A percentile compares a stretch with the other conserved stretches of the same genome.
Evolutionary conservation across 2,329 filamentous ascomycete genomes (phyloP).

Genomic region (Cercospora zeae-maydis): DNA sequence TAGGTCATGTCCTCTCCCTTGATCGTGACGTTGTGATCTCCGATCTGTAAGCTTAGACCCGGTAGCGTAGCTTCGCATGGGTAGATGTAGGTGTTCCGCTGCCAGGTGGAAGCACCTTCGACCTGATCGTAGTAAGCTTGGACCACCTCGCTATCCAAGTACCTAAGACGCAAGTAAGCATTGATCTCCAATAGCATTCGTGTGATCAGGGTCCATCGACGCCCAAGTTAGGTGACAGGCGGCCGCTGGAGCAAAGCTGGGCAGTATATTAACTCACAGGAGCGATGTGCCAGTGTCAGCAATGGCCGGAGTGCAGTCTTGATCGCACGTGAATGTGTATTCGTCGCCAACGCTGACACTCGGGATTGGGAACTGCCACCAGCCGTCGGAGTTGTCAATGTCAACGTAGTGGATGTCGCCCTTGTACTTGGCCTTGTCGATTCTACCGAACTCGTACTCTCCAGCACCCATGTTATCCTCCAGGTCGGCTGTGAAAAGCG

Average conservation of each 20-base stretch:
- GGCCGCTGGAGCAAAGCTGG: background rate
- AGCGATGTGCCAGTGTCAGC: constrained; percentile 60
- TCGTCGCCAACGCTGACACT: constrained; percentile 53
- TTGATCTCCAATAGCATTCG: background rate
- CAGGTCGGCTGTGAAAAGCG: constrained; percentile 69
- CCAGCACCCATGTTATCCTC: constrained; percentile 53
- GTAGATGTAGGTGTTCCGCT: constrained; percentile 45
- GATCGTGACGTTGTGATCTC: constrained; percentile 43
- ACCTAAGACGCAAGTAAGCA: constrained; percentile 14
- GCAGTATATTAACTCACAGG: constrained; percentile 34
- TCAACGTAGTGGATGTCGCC: constrained; percentile 61
- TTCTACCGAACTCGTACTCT: constrained; percentile 69
- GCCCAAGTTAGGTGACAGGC: background rate
- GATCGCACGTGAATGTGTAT: background rate
- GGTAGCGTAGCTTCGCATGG: constrained; percentile 43
- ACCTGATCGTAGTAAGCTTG: constrained; percentile 45
- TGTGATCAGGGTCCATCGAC: background rate
- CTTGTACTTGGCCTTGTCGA: constrained; percentile 61
- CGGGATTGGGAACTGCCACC: constrained; percentile 64
- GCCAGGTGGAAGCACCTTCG: constrained; percentile 37
- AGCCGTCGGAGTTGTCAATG: constrained; percentile 60
- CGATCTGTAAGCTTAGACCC: constrained; percentile 53
- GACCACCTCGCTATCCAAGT: constrained; percentile 52
- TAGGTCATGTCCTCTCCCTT: constrained; percentile 50
- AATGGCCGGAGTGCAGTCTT: constrained; percentile 40